Conservation (phyloP, 495 filamentous ascomycete species). For the Daldinia concentrica region DNA sequence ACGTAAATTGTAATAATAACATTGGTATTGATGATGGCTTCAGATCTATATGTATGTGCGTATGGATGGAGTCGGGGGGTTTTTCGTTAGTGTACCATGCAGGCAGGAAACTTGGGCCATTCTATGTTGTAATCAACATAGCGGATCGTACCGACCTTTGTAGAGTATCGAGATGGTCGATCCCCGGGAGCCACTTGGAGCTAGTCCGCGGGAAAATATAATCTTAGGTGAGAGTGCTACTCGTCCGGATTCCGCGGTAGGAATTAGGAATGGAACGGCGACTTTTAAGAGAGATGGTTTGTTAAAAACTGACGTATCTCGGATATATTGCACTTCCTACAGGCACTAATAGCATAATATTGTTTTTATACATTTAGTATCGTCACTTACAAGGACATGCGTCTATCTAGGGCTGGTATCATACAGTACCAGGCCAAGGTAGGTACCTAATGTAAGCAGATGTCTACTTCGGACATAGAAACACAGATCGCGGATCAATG, state of each 20-base stretch:
- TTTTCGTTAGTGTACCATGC: conserved; percentile 29
- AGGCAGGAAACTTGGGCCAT: conserved; percentile 21
- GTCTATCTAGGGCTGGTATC: not conserved
- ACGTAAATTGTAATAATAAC: not conserved
- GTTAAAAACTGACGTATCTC: not conserved
- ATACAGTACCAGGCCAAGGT: no score
- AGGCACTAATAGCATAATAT: no score
- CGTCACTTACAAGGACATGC: not conserved
- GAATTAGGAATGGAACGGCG: conserved; percentile 14
- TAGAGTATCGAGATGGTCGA: conserved; percentile 34
- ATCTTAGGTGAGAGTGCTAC: conserved; percentile 7
- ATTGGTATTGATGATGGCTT: conserved; percentile 6
- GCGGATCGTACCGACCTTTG: conserved; percentile 34
- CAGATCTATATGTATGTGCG: conserved; percentile 6
- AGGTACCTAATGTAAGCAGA: not conserved
- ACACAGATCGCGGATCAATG: no score
- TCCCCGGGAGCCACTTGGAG: conserved; percentile 22
- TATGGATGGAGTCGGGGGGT: conserved; percentile 11
- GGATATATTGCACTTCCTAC: not conserved
- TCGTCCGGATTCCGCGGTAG: conserved; percentile 9
- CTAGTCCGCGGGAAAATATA: conserved; percentile 23
- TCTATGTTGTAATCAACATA: conserved; percentile 15
- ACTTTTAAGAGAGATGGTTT: not conserved
- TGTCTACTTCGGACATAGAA: not conserved
- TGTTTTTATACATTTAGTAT: not conserved